These are phyloP conservation scores for Aspergillus calidoustus DNA, from an alignment of 2,329 filamentous ascomycete genomes.

Conservation along the genomic window DNA sequence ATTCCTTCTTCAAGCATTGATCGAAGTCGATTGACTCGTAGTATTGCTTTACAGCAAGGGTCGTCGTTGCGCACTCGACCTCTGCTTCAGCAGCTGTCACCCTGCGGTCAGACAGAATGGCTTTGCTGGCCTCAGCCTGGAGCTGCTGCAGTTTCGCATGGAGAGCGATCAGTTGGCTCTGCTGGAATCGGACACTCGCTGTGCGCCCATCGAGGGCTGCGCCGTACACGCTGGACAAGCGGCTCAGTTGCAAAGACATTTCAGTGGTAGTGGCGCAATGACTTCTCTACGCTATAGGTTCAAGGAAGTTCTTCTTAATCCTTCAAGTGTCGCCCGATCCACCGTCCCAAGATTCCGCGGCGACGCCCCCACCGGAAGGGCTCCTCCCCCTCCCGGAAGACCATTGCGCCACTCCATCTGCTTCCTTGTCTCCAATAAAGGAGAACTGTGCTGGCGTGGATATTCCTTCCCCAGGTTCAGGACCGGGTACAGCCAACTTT, in stretches of 20 bases:
- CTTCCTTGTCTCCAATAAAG: too few relatives aligned
- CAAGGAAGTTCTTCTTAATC: too few relatives aligned
- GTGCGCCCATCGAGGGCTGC: slow-evolving; percentile 3
- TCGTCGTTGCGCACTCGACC: not conserved
- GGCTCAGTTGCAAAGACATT: not conserved
- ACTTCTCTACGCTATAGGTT: too few relatives aligned
- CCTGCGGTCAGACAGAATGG: not conserved
- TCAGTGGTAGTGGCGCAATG: too few relatives aligned
- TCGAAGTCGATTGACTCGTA: slow-evolving; percentile 2
- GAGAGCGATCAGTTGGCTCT: slow-evolving; percentile 1
- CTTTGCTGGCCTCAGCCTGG: not conserved
- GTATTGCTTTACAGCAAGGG: not conserved
- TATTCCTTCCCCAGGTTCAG: too few relatives aligned
- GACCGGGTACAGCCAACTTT: too few relatives aligned
- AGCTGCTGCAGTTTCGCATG: not conserved
- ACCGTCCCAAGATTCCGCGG: too few relatives aligned
- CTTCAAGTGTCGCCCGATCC: too few relatives aligned
- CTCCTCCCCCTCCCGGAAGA: too few relatives aligned
- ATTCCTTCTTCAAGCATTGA: slow-evolving; percentile 1
- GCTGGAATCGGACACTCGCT: not conserved
- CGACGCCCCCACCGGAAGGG: too few relatives aligned
- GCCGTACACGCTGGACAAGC: not conserved
- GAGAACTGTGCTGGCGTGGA: too few relatives aligned
- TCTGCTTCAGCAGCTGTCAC: not conserved
- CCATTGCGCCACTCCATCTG: too few relatives aligned